Evolutionary conservation across 2,329 filamentous ascomycete species (phyloP).

Genomic region (Cladophialophora chaetospira): DNA sequence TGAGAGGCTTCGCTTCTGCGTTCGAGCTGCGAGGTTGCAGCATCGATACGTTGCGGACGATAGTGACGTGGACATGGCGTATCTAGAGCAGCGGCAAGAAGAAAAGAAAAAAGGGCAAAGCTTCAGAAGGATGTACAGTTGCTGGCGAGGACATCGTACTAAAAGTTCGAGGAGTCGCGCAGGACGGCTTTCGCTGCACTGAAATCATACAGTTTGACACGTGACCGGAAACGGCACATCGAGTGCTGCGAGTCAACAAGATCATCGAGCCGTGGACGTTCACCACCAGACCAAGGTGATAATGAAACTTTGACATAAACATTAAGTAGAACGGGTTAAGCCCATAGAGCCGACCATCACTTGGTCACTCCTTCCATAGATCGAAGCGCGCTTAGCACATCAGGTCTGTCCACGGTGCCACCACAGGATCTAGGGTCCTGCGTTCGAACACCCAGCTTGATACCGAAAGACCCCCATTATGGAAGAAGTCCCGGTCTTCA

Average conservation of each 20-base stretch:
- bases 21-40: slow-evolving; percentile 29
- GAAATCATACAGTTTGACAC: background rate
- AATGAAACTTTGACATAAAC: no score
- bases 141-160: background rate
- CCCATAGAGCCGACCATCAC: slow-evolving; percentile 9
- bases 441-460: no score
- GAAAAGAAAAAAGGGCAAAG: background rate
- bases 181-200: background rate
- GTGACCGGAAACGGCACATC: background rate
- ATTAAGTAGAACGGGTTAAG: no score
- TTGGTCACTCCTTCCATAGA: background rate
- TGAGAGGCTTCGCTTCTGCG: slow-evolving; percentile 34
- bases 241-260: no score
- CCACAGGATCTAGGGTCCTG: no score
- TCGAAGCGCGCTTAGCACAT: background rate
- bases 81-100: background rate
- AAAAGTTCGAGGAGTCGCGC: background rate
- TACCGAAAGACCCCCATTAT: slow-evolving; percentile 7
- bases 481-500: slow-evolving; percentile 31
- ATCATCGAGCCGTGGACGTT: no score
- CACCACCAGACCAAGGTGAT: no score
- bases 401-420: background rate
- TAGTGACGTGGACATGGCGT: slow-evolving; percentile 20
- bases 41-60: slow-evolving; percentile 24
- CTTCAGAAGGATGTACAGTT: background rate